phyloP scores from a whole-genome alignment of 305 asterid species.

The Rubia occidens region DNA sequence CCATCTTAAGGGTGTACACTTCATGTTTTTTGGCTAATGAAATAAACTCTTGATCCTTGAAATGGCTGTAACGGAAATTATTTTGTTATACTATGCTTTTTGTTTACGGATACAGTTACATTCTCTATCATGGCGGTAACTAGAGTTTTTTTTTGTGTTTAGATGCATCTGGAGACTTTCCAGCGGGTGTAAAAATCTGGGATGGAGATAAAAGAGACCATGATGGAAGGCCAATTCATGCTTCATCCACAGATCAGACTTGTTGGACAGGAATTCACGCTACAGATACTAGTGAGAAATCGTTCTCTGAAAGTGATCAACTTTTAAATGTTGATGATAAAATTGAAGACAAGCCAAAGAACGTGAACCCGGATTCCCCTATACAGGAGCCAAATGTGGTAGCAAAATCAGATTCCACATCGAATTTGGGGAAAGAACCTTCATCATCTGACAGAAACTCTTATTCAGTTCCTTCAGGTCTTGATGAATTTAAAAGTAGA shows the following conservation, averaged over 20 bases:
- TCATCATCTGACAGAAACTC: slow-evolving; percentile 34
- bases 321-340: slow-evolving; percentile 21
- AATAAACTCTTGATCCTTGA: neutral
- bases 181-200: slow-evolving; percentile 34
- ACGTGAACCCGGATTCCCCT: slow-evolving; percentile 21
- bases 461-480: slow-evolving; percentile 45
- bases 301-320: slow-evolving; percentile 22
- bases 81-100: neutral
- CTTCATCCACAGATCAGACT: slow-evolving; percentile 25
- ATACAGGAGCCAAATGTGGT: slow-evolving; percentile 29
- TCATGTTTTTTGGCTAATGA: neutral
- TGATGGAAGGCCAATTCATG: slow-evolving; percentile 25
- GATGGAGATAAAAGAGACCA: slow-evolving; percentile 32
- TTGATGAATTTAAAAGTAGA: slow-evolving; percentile 76
- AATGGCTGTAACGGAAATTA: neutral
- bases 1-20: neutral
- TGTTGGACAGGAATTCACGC: slow-evolving; percentile 23
- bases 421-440: slow-evolving; percentile 33
- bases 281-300: slow-evolving; percentile 18
- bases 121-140: neutral
- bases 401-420: slow-evolving; percentile 26
- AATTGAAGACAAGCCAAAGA: slow-evolving; percentile 20
- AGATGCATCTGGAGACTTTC: slow-evolving; percentile 43
- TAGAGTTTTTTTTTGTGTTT: slow-evolving; percentile 11
- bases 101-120: neutral